Base-by-base conservation (phyloP, 805 yeast genomes). In the Zygosaccharomyces kombuchaensis region DNA sequence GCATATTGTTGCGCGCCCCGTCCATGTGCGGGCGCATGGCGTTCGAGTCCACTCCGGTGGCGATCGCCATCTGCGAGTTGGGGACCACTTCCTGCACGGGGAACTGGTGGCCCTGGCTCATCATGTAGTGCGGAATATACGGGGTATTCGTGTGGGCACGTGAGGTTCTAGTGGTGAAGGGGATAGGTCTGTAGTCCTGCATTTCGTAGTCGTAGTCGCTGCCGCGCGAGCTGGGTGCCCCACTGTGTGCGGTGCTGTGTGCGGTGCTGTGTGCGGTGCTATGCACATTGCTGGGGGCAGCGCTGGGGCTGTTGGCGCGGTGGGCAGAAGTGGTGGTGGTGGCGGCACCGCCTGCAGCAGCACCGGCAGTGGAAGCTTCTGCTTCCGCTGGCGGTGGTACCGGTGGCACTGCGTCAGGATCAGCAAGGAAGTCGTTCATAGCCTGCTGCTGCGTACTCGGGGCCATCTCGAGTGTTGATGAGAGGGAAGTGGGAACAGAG, bases 61-160 rank as follows among this genome's bases (percentile, higher is more conserved):
- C 44, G 42, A 55, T 49, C 8, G 56, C 56, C 43, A 54, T 51
- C 29, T 59, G 58, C 7, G 66, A 54, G 36, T 62, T 63, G 19
- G 68, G 65, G 2, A 60, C 55, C 22, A 63, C 67, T 44, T 63
- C 66, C 36, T 60, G 65, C 12, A 61, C 59, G 4, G 63, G 60
- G 32, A 43, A 62, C 13, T 50, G 52, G 8, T 46, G 30, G 17
- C 40, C 26, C 23, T 51, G 52, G 22, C 36, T 27, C 13, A 45
- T 56, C 26, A 50, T 48, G 25, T 58, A 56, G 43, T 59, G 59
- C 6, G 64, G 66, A n/a, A 60, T 56, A 40, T 63, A 61, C 10
- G 52, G 44, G 6, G 59, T 51, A 7, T 35, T 45, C 6, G 48
- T 41, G 6, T 40, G 45, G 16, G 47, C 49, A 16, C 52, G 43